Evolutionary conservation across 495 filamentous ascomycete genomes (phyloP), one percentile per base, ranked within the genome.

Genomic region (Bombardia bombarda): DNA sequence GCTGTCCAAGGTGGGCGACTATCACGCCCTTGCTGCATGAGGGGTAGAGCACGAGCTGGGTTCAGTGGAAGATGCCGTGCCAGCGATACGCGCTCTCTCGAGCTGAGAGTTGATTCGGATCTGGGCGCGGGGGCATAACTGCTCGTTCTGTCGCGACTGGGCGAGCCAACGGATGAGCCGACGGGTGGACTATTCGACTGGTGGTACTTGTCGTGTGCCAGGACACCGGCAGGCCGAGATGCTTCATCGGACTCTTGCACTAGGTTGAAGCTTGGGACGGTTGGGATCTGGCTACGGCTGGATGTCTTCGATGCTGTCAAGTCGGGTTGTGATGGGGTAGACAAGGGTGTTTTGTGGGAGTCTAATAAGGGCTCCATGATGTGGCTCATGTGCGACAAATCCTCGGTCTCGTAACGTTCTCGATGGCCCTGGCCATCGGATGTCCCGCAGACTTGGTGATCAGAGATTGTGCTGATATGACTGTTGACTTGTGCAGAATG

Each of bases 341-440:
- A 21, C 4, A 37, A 20, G 40, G 40, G 30, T 18, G 13, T 2
- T 33, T 18, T n/a, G 32, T 7, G 34, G 17, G 34, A 23, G 9
- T 22, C 17, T 43, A 22, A 12, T 33, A 30, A 12, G 31, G 32
- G 22, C 41, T 20, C 32, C 32, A 36, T 43, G 5, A 43, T 43
- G 3, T 42, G 32, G 32, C 19, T 43, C 21, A 36, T 7, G 1
- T 42, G 26, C 17, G 16, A 33, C 41, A 16, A 31, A 21, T 43
- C 41, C 41, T 20, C 21, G 35, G 16, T 18, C 24, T 35, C 21
- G 9, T 21, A 36, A 36, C 32, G 26, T 43, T 19, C 19, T 35
- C 22, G 31, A 36, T 35, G 41, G 41, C 41, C 41, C 28, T 43
- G 32, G 32, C 41, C 31, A 23, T 33, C 23, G 10, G n/a, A 30